These are phyloP conservation scores for Diplodia intermedia DNA, from an alignment of 2,329 filamentous ascomycete species.

Conservation along the genomic window DNA sequence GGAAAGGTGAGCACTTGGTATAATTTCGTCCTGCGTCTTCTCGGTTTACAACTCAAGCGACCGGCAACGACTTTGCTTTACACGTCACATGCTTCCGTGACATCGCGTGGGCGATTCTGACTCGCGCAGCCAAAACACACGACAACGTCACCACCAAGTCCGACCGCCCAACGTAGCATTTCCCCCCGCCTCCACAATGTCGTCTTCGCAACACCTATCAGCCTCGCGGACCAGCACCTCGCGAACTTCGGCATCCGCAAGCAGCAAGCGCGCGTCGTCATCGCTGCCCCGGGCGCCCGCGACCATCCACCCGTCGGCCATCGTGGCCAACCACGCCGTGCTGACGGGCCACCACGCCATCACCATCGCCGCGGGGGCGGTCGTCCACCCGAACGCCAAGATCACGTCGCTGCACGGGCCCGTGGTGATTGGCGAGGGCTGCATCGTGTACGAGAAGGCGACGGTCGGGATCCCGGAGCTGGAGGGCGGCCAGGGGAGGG, in stretches of 20 bases:
- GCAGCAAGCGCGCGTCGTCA: constrained; percentile 48
- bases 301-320: constrained; percentile 54
- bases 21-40: too few species aligned
- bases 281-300: constrained; percentile 47
- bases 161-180: not conserved
- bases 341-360: constrained; percentile 77
- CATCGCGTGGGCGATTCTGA: not conserved
- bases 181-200: not conserved
- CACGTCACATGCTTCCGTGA: constrained; percentile 2
- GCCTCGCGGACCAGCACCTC: constrained; percentile 17
- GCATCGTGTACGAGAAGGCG: constrained; percentile 76
- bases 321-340: constrained; percentile 57
- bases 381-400: constrained; percentile 83
- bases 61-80: constrained; percentile 9
- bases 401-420: constrained; percentile 52
- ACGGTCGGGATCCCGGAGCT: constrained; percentile 46
- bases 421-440: constrained; percentile 57
- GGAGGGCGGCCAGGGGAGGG: constrained; percentile 36
- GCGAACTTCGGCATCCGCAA: constrained; percentile 36
- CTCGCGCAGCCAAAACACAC: constrained; percentile 19
- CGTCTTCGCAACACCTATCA: constrained; percentile 16
- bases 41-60: too few species aligned
- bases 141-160: constrained; percentile 6
- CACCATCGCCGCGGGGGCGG: constrained; percentile 75
- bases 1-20: too few species aligned